phyloP scores from a whole-genome alignment of 2,329 filamentous ascomycete species.

The Venturia pyrina region DNA sequence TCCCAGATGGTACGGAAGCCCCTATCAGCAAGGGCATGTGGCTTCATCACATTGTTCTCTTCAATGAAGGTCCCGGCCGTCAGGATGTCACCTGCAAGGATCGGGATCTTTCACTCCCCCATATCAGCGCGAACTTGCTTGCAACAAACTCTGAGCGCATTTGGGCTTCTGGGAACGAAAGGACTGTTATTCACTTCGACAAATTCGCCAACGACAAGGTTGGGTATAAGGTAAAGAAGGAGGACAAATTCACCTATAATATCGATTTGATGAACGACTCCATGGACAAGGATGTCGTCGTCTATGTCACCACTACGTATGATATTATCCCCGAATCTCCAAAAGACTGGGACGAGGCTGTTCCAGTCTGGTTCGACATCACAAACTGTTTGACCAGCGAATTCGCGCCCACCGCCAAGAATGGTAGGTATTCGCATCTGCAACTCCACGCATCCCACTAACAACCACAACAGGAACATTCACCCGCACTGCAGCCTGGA shows the following conservation, averaged over 20 bases:
- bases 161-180: conserved; percentile 10
- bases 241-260: conserved; percentile 6
- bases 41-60: conserved; percentile 7
- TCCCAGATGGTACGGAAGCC: conserved; percentile 2
- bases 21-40: conserved; percentile 11
- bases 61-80: background rate
- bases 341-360: background rate
- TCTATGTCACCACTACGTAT: conserved; percentile 12
- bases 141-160: background rate
- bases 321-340: conserved; percentile 10
- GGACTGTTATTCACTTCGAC: background rate
- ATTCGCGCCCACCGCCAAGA: background rate
- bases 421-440: background rate
- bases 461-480: background rate
- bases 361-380: conserved; percentile 6
- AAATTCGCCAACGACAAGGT: background rate
- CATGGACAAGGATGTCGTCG: conserved; percentile 9
- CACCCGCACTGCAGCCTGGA: too few relatives aligned
- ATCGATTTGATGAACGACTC: conserved; percentile 12
- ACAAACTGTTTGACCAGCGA: conserved; percentile 1
- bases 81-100: background rate
- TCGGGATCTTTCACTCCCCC: background rate
- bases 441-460: conserved; percentile 1
- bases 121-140: too few relatives aligned
- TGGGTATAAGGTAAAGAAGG: background rate